Conservation (phyloP, 805 yeast genomes). For the Nakazawaea anatomiae region DNA sequence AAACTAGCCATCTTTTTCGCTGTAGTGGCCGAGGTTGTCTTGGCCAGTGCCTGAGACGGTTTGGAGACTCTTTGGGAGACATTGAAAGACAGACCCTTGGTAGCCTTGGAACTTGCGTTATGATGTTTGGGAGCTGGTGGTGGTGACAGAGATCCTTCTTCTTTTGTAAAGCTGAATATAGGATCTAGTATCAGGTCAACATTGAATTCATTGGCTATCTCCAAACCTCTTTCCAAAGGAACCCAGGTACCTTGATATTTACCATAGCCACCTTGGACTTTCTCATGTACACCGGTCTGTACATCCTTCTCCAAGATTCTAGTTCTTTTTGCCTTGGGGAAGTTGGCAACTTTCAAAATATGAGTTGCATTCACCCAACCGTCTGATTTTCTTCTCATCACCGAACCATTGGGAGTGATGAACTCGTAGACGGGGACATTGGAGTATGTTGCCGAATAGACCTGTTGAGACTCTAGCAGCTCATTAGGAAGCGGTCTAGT, state of each 20-base stretch:
- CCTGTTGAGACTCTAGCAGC: slow-evolving; percentile 14
- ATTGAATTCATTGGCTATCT: slow-evolving; percentile 58
- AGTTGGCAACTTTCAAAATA: slow-evolving; percentile 85
- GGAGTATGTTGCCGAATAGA: slow-evolving; percentile 75
- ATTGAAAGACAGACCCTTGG: slow-evolving; percentile 20
- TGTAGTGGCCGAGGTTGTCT: background rate
- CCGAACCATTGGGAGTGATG: slow-evolving; percentile 60
- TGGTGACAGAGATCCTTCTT: slow-evolving; percentile 45
- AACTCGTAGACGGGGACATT: slow-evolving; percentile 83
- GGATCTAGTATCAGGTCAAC: slow-evolving; percentile 60
- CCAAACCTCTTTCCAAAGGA: slow-evolving; percentile 69
- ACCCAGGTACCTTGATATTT: slow-evolving; percentile 98
- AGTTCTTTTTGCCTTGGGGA: slow-evolving; percentile 94
- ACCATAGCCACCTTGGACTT: slow-evolving; percentile 96
- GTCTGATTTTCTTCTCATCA: slow-evolving; percentile 72
- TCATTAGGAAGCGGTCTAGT: slow-evolving; percentile 8
- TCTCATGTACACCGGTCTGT: slow-evolving; percentile 83
- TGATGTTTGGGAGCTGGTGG: slow-evolving; percentile 64
- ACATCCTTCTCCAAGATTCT: slow-evolving; percentile 90
- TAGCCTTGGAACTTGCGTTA: slow-evolving; percentile 48
- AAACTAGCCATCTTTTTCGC: slow-evolving; percentile 10
- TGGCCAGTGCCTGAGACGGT: slow-evolving; percentile 13
- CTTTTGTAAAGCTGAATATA: slow-evolving; percentile 53
- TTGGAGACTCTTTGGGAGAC: slow-evolving; percentile 14
- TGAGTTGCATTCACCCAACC: slow-evolving; percentile 95